These are phyloP conservation scores for Trichophyton verrucosum DNA, from an alignment of 2,329 filamentous ascomycete species.

Conservation along the genomic window DNA sequence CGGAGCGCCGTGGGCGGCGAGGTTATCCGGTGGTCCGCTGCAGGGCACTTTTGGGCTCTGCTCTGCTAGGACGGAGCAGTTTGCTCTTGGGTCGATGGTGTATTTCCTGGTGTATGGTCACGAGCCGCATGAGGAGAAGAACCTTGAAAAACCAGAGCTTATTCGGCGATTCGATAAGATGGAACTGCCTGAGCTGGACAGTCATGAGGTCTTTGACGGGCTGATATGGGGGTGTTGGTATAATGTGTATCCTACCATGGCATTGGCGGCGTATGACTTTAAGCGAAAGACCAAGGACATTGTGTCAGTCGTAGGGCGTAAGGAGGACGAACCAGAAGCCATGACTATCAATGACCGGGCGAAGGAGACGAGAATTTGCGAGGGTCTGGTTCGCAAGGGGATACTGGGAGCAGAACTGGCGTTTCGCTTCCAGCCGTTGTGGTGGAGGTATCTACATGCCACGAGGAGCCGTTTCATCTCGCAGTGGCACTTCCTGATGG, in stretches of 20 bases:
- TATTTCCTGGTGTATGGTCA: slow-evolving; percentile 14
- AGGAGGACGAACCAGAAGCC: too few species aligned
- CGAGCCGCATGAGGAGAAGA: slow-evolving; percentile 10
- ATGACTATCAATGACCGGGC: too few species aligned
- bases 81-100: slow-evolving; percentile 10
- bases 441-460: too few species aligned
- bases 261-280: slow-evolving; percentile 14
- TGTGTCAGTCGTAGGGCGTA: too few species aligned
- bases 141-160: background rate
- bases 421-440: too few species aligned
- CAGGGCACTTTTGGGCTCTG: slow-evolving; percentile 16
- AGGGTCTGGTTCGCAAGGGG: too few species aligned
- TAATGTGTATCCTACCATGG: slow-evolving; percentile 17
- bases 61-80: slow-evolving; percentile 16
- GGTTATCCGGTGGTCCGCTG: slow-evolving; percentile 9
- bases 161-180: slow-evolving; percentile 12
- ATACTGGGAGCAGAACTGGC: too few species aligned
- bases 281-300: slow-evolving; percentile 14
- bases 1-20: background rate
- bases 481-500: too few species aligned
- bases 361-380: too few species aligned
- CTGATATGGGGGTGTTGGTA: slow-evolving; percentile 15
- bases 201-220: slow-evolving; percentile 12
- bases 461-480: too few species aligned
- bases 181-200: slow-evolving; percentile 15